Conservation (phyloP, 2,329 filamentous ascomycete species). For the Colletotrichum zoysiae region DNA sequence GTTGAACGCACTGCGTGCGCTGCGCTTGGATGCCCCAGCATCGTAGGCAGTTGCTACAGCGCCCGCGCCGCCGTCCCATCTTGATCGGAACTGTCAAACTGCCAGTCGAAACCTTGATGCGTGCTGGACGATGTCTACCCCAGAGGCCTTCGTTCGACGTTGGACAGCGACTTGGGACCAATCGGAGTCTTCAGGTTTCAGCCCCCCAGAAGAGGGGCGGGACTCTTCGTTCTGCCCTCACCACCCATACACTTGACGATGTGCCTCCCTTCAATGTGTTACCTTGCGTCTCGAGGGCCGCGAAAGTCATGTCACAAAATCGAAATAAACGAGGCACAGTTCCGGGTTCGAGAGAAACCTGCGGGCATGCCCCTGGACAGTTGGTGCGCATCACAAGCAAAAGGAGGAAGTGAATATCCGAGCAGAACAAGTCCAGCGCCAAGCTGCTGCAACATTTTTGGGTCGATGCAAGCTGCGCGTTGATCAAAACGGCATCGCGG, state of each 20-base stretch:
- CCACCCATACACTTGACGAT: neutral
- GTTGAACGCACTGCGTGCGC: neutral
- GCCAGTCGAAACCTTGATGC: neutral
- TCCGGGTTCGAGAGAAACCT: constrained; percentile 15
- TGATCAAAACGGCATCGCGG: constrained; percentile 52
- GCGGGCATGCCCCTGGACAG: constrained; percentile 13
- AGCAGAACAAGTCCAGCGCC: constrained; percentile 5
- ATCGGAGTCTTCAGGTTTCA: constrained; percentile 16
- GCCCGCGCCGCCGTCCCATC: neutral
- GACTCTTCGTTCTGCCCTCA: neutral
- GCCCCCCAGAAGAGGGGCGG: neutral
- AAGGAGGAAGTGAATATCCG: neutral
- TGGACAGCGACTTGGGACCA: constrained; percentile 7
- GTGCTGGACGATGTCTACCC: neutral
- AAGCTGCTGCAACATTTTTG: constrained; percentile 45
- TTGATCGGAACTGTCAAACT: neutral
- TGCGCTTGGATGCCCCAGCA: no score
- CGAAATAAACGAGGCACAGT: neutral
- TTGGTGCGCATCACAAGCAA: neutral
- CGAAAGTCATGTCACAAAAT: constrained; percentile 16
- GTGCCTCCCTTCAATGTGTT: constrained; percentile 44
- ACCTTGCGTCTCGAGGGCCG: constrained; percentile 46
- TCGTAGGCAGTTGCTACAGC: neutral
- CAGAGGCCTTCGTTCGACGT: neutral
- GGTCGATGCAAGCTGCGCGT: constrained; percentile 58